Percentiles rank a stretch among this genome's conserved stretches.
phyloP scores from a whole-genome alignment of 495 filamentous ascomycete genomes.

The Delitschia confertaspora region DNA sequence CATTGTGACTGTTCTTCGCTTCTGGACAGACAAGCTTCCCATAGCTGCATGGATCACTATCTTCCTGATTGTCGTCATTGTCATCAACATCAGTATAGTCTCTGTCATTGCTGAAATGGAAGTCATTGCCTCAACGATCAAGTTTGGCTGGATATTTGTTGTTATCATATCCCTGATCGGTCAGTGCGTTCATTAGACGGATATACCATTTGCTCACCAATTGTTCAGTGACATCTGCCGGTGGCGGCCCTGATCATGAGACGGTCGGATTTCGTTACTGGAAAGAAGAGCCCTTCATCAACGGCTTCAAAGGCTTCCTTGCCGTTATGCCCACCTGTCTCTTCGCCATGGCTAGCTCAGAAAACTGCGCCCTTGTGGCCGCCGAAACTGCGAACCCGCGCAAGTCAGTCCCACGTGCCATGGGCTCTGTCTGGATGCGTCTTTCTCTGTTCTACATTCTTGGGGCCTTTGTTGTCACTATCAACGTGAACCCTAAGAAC shows the following conservation, averaged over 20 bases:
- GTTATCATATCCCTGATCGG: slow-evolving; percentile 28
- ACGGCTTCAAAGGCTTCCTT: slow-evolving; percentile 30
- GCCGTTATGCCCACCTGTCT: slow-evolving; percentile 26
- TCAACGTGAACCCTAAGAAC: slow-evolving; percentile 23
- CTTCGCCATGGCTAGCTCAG: slow-evolving; percentile 28
- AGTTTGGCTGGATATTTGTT: slow-evolving; percentile 30
- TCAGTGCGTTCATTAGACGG: slow-evolving; percentile 1
- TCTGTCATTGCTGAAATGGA: slow-evolving; percentile 26
- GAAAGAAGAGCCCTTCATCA: slow-evolving; percentile 19
- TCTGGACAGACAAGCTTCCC: slow-evolving; percentile 27
- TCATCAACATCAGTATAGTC: slow-evolving; percentile 22
- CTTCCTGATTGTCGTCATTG: slow-evolving; percentile 24
- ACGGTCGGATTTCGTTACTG: slow-evolving; percentile 29
- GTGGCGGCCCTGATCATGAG: slow-evolving; percentile 16
- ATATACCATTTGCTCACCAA: slow-evolving; percentile 1
- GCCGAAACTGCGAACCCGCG: slow-evolving; percentile 25
- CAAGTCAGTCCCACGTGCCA: slow-evolving; percentile 26
- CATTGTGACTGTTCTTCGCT: slow-evolving; percentile 20
- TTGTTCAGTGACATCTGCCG: slow-evolving; percentile 23
- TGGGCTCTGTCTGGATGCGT: slow-evolving; percentile 28
- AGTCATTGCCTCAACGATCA: slow-evolving; percentile 25
- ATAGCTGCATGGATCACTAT: slow-evolving; percentile 27
- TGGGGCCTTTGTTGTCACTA: slow-evolving; percentile 26
- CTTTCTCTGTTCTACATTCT: slow-evolving; percentile 28
- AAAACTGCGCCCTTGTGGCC: slow-evolving; percentile 26